Evolutionary conservation across 2,329 filamentous ascomycete species (phyloP), one percentile per base, ranked within the genome.

Genomic region (Colletotrichum incanum): DNA sequence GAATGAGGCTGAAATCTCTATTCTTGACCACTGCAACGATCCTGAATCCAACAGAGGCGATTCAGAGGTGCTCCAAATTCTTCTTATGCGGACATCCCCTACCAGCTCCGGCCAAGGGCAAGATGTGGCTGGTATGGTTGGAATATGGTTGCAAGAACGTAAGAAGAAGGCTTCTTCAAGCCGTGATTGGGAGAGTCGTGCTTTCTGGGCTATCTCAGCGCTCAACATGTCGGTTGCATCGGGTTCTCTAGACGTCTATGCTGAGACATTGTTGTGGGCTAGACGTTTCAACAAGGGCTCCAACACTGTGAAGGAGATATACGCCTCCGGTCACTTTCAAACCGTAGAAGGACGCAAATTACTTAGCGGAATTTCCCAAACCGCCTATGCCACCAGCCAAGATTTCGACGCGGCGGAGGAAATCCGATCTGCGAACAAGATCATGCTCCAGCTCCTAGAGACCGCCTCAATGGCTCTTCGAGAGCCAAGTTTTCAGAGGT

Each of bases 251-350:
- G 73, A 76, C 1, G 47, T 76, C 0, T 62, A 80, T 4, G 64
- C 65, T 6, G 76, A 78, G 5, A 77, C 76, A 0, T 39, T 80
- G 8, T 41, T 74, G 0, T 81, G 80, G 80, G 78, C 77, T 2
- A 73, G 76, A 7, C 77, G 79, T 7, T 82, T 79, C 50, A 76
- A 78, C 65, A 80, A 78, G n/a, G 79, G 80, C 47, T 37, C 69
- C 1, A 49, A 73, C 12, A 69, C 75, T 0, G 66, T 74, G 7
- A 65, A 37, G 3, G 55, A 63, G 5, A 4, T 80, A 2, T 81
- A 80, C 50, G 41, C 26, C 16, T 26, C 14, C 12, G 18, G 16
- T 11, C 20, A 16, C 26, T 2, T 69, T 5, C 20, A 49, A 18
- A 55, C 54, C 5, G 16, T n/a, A 28, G 63, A 71, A 47, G 23